Evolutionary conservation across 345 rosid species (phyloP), one percentile per base, ranked within the genome.

Genomic region (Aurinia saxatilis): DNA sequence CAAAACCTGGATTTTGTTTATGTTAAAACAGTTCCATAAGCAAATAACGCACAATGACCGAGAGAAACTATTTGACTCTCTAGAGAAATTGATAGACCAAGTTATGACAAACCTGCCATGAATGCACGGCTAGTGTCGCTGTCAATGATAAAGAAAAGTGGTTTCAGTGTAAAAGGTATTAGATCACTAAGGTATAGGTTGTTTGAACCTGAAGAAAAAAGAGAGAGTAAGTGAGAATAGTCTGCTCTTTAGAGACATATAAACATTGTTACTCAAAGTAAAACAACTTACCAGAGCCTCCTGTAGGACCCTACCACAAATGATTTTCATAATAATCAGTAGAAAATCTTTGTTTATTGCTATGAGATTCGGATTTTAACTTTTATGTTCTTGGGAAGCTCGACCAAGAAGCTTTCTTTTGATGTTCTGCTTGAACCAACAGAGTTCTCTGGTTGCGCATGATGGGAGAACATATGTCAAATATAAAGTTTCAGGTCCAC

Each of bases 61-160:
- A 33, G 60, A 63, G 35, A 64, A 64, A 64, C 35, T 50, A 34
- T 25, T 23, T 5, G 30, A 58, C 66, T 56, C 58, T 35, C 75
- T 35, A n/a, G 40, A 33, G 53, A 74, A n/a, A 58, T 15, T 10
- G 55, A 75, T 52, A 44, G 15, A 34, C 61, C 59, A 74, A 62
- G 92, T 83, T 87, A 79, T 81, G 87, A 95, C 96, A 93, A 90
- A 95, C 97, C 96, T 95, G 95, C 99, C 99, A 90, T 95, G 97
- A 90, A 95, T 88, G 96, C 96, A 80, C 84, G 92, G 89, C 99
- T 95, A 80, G 56, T 82, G 78, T 90, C 95, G 63, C 99, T 95
- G 66, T 95, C 97, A 44, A 95, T 81, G 75, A 95, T 81, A 80
- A 95, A 69, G 87, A 95, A 86, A 71, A 95, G 84, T 7, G 97